Evolutionary conservation across 495 filamentous ascomycete genomes (phyloP), one percentile per base, ranked within the genome.

Genomic region (Penicillium manginii): DNA sequence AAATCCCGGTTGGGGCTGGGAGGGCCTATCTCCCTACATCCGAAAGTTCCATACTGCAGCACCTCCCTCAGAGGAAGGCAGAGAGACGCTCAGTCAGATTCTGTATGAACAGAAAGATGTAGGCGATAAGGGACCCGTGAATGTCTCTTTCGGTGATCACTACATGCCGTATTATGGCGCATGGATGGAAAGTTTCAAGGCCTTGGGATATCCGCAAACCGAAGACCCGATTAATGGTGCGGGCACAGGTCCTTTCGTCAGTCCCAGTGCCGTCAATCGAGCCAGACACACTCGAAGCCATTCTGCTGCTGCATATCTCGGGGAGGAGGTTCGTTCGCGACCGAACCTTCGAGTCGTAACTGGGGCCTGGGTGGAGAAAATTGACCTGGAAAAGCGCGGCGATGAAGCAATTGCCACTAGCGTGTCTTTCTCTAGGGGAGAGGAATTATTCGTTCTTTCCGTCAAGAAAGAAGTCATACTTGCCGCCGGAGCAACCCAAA

Each of bases 381-480:
- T 68, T 14, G 1, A 59, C 7, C 29, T 68, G 12, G 60, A 63
- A 18, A 50, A 37, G 21, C 9, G 37, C 17, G 32, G 22, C 4
- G 19, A 52, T 11, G 39, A 56, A 2, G 48, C 62, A 11, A 35
- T 64, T 17, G 73, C 73, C 14, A 63, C 67, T n/a, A 70, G 70
- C 14, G 62, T 77, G 19, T 66, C 67, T 50, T 72, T 75, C n/a
- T 58, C 55, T 7, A 58, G 69, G 6, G 66, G 63, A 19, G 59
- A 66, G 4, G 31, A 63, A 11, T 19, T 29, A 19, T 57, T 63
- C 15, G 74, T 61, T 1, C 60, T 88, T 18, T 70, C 62, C 42
- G 86, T 81, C 1, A 70, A 64, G 11, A 83, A 76, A 37, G 82
- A 86, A 35, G 81, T 89, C 2, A 78, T 90, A 42, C 60, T 87